These are phyloP conservation scores for Tubosaeta sp. DNA, from an alignment of 768 basidiomycete genomes.

Conservation along the genomic window DNA sequence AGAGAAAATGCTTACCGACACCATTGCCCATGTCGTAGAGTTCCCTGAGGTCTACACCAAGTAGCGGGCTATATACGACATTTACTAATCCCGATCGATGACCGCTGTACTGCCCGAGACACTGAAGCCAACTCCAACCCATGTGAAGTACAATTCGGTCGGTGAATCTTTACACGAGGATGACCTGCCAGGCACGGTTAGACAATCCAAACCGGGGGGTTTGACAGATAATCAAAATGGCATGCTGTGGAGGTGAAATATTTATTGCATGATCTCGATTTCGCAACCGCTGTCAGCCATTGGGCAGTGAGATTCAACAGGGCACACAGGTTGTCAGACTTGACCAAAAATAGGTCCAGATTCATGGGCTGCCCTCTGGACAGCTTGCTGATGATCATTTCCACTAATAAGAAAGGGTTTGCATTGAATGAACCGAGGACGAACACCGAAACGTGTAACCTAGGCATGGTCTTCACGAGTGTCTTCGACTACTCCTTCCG, in stretches of 20 bases:
- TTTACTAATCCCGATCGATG: slow-evolving; percentile 13
- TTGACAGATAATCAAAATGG: slow-evolving; percentile 2
- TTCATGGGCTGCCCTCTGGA: not conserved
- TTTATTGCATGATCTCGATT: not conserved
- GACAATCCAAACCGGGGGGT: slow-evolving; percentile 11
- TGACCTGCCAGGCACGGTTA: slow-evolving; percentile 1
- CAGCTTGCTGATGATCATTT: not conserved
- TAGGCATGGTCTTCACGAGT: slow-evolving; percentile 31
- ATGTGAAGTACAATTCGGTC: slow-evolving; percentile 4
- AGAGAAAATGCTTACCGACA: slow-evolving; percentile 22
- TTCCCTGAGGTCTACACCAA: not conserved
- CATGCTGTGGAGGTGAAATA: slow-evolving; percentile 3
- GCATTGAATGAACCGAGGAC: not conserved
- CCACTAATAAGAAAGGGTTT: not conserved
- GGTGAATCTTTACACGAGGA: slow-evolving; percentile 11
- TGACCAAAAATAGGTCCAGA: slow-evolving; percentile 1
- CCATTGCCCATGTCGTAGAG: slow-evolving; percentile 23
- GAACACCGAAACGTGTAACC: not conserved
- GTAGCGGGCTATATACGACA: slow-evolving; percentile 21
- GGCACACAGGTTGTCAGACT: not conserved
- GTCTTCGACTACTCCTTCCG: slow-evolving; percentile 32
- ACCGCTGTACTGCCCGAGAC: not conserved
- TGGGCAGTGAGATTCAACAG: not conserved
- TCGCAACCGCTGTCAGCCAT: not conserved
- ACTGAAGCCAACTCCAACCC: slow-evolving; percentile 3